Evolutionary conservation across 192 early-diverging fungal genomes (phyloP), one percentile per base, ranked within the genome.

Genomic region (Backusella morwellensis): DNA sequence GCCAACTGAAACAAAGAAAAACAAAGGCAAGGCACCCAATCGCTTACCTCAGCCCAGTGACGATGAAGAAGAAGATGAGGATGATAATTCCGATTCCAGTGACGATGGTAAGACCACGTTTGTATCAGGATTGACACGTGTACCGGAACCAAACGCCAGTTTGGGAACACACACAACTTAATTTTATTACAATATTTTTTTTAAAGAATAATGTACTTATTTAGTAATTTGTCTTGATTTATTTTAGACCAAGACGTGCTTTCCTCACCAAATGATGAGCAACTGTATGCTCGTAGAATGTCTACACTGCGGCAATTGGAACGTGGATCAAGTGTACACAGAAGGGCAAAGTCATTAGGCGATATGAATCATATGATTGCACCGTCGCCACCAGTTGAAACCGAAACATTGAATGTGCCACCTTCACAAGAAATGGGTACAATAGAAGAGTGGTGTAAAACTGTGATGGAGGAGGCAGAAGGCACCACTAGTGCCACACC

Each of bases 241-340:
- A 35, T 68, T 35, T 68, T 68, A 68, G 35, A 26, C 40, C 26
- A 73, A 52, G 72, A 74, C 2, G 35, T 19, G 26, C 40, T 36
- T 47, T 26, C 23, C 66, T 23, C 50, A 26, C 14, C 50, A 69
- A 23, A 66, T 15, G 72, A 54, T 36, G 66, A 52, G 41, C 71
- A 72, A 44, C 26, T 74, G 26, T 29, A 75, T 47, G 78, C 73
- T n/a, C 66, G 68, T 23, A 73, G 73, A 19, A 75, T 75, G 67
- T 75, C 78, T 1, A 79, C 78, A 50, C 23, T 79, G 54, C 63
- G 78, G 52, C 78, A 70, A 59, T 32, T 79, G 44, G 73, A 75
- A 63, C 72, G 68, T 42, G 73, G 77, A 4, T 35, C 77, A 0
- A 78, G 77, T 40, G 56, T 42, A 9, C 77, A 78, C 44, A 73